Percentiles rank a stretch among this genome's conserved stretches.
These are phyloP conservation scores for Allomyces macrogynus DNA, from an alignment of 192 early-diverging fungal genomes.

Conservation along the genomic window DNA sequence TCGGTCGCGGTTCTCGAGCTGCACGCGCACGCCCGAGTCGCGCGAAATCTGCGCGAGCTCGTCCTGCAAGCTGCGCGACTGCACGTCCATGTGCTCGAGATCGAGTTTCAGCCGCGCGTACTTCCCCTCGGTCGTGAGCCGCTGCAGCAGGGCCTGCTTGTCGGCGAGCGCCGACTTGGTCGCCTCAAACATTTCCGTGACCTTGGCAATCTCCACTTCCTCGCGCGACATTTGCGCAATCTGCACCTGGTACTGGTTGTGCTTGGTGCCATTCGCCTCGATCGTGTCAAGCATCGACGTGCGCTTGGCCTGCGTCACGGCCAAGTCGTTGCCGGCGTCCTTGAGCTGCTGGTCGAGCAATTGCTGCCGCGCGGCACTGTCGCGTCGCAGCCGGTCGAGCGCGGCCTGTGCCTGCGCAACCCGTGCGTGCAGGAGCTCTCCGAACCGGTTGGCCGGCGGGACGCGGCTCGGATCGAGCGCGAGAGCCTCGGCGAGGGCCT, in stretches of 20 bases:
- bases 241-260: not conserved
- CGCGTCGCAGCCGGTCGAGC: no score
- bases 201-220: not conserved
- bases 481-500: no score
- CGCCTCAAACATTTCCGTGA: not conserved
- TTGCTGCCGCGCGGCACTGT: not conserved
- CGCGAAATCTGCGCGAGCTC: not conserved
- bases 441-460: no score
- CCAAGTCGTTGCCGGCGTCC: slow-evolving; percentile 1
- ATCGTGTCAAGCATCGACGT: not conserved
- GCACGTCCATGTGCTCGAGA: not conserved
- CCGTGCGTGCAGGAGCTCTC: no score
- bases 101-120: not conserved
- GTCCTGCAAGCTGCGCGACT: not conserved
- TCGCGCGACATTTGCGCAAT: not conserved
- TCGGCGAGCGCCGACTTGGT: not conserved
- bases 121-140: not conserved
- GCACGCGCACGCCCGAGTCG: not conserved
- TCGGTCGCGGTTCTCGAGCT: not conserved
- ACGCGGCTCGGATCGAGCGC: no score
- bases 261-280: not conserved
- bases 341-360: slow-evolving; percentile 7
- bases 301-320: no score
- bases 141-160: not conserved
- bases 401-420: no score